Conservation (phyloP, 139 green algal species). For the Chlamydomonas urium region DNA sequence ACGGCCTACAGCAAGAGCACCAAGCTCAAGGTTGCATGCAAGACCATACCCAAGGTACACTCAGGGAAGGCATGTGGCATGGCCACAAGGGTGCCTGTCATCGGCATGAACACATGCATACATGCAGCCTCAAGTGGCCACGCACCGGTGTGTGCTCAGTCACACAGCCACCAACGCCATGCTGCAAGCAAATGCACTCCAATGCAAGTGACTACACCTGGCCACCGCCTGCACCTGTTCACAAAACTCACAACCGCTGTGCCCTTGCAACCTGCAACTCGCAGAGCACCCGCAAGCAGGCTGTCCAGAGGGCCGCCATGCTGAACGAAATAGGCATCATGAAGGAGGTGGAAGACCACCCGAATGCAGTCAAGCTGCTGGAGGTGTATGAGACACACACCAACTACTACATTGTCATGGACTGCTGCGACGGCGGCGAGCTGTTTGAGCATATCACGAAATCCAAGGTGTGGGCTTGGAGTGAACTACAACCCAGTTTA, state of each 20-base stretch:
- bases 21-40: slow-evolving; percentile 35
- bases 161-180: too few relatives aligned
- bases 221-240: background rate
- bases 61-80: background rate
- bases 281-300: slow-evolving; percentile 15
- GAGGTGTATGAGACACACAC: slow-evolving; percentile 46
- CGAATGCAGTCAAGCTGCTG: slow-evolving; percentile 43
- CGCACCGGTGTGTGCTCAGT: too few relatives aligned
- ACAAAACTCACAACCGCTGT: background rate
- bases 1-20: slow-evolving; percentile 19
- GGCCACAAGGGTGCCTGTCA: background rate
- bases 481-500: too few relatives aligned
- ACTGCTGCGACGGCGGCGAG: slow-evolving; percentile 48
- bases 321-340: slow-evolving; percentile 45
- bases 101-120: background rate
- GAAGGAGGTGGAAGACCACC: slow-evolving; percentile 45
- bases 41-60: slow-evolving; percentile 46
- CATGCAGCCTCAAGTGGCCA: background rate
- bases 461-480: slow-evolving; percentile 26
- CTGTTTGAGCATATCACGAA: slow-evolving; percentile 60
- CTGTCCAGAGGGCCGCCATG: slow-evolving; percentile 34
- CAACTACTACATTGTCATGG: slow-evolving; percentile 55
- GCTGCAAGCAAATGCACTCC: too few relatives aligned
- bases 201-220: background rate
- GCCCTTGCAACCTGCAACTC: background rate